Conservation (phyloP, 169 alveolate species). For the Theileria annulata region DNA sequence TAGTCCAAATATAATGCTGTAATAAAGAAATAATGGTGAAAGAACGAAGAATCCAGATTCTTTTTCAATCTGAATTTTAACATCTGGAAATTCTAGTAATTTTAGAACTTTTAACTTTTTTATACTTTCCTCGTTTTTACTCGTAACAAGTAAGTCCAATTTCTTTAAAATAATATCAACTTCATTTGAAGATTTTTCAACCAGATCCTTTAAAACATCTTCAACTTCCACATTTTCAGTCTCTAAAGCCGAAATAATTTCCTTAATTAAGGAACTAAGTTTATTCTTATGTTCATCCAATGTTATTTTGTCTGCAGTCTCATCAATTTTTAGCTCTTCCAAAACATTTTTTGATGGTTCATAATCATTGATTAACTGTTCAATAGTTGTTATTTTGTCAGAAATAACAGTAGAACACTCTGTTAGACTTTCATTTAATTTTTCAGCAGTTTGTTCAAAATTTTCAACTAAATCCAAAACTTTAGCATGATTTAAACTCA, state of each 20-base stretch:
- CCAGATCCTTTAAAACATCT: not conserved
- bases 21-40: not conserved
- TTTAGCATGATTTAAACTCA: not conserved
- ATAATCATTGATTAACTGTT: not conserved
- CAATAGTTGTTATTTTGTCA: no score
- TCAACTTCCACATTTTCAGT: not conserved
- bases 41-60: not conserved
- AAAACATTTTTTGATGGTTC: not conserved
- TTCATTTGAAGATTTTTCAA: not conserved
- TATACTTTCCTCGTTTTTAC: not conserved
- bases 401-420: not conserved
- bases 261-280: not conserved
- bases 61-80: not conserved
- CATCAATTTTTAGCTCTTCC: not conserved
- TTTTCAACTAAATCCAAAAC: not conserved
- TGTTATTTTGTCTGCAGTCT: not conserved
- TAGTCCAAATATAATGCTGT: not conserved
- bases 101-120: no score
- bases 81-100: not conserved
- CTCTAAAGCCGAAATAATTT: not conserved
- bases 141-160: not conserved
- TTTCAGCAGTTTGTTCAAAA: not conserved
- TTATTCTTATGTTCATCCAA: not conserved
- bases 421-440: not conserved
- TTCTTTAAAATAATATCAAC: not conserved